Evolutionary conservation across 768 basidiomycete species (phyloP).

Genomic region (Collybia sordida): DNA sequence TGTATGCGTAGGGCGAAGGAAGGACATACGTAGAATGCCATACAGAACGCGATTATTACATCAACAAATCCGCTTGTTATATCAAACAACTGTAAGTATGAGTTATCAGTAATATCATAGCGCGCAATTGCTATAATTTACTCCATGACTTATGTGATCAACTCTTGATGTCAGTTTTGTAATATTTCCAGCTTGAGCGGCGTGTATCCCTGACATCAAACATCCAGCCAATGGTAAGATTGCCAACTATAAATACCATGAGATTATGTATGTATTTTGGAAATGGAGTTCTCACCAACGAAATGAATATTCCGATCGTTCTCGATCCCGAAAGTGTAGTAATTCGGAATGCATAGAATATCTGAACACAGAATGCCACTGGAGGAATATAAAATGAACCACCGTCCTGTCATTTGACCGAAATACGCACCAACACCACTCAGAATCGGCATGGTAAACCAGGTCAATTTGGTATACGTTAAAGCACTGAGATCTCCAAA

Average conservation of each 20-base stretch:
- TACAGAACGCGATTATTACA: constrained; percentile 26
- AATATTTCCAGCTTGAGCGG: no score
- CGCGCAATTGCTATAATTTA: constrained; percentile 16
- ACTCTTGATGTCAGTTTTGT: constrained; percentile 12
- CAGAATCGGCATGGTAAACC: constrained; percentile 21
- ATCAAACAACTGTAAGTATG: constrained; percentile 23
- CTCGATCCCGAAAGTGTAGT: constrained; percentile 21
- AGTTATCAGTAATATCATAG: no score
- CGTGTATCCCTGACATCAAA: no score
- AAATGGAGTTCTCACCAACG: no score
- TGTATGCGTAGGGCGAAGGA: no score
- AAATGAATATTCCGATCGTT: constrained; percentile 20
- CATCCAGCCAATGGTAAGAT: no score
- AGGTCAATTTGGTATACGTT: constrained; percentile 21
- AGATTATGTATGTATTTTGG: background rate
- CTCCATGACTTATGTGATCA: no score
- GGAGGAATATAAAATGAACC: background rate
- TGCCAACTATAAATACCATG: background rate
- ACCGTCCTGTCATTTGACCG: background rate
- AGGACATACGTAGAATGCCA: constrained; percentile 31
- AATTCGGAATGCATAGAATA: constrained; percentile 30
- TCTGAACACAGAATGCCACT: constrained; percentile 28
- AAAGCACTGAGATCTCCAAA: constrained; percentile 10
- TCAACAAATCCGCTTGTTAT: constrained; percentile 28
- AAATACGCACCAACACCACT: constrained; percentile 25